Conservation (phyloP, 306 rosid species). For the Fragaria nilgerrensis region DNA sequence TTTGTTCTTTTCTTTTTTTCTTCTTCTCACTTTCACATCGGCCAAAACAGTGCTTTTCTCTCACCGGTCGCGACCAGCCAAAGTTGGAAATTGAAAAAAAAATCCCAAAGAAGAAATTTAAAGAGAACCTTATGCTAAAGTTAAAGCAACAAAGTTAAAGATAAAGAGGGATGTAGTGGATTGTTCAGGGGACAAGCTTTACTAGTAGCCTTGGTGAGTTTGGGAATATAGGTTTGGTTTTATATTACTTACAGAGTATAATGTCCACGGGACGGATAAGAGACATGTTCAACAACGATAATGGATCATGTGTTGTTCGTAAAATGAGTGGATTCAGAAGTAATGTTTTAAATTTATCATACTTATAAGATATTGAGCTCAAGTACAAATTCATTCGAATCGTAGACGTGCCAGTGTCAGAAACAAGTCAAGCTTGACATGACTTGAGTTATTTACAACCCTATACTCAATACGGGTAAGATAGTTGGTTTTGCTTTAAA, state of each 20-base stretch:
- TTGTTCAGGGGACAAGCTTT: neutral
- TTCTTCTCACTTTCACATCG: constrained; percentile 21
- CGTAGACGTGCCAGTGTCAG: no score
- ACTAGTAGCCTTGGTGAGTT: neutral
- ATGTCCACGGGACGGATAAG: fast-evolving
- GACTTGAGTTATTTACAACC: no score
- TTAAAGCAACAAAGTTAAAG: constrained; percentile 22
- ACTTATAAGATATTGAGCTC: no score
- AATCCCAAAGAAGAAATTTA: neutral
- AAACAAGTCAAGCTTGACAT: no score
- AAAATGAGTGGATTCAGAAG: no score
- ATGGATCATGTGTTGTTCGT: no score
- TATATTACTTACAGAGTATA: neutral
- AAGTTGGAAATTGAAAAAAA: constrained; percentile 7
- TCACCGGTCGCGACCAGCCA: constrained; percentile 20
- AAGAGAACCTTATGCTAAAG: neutral
- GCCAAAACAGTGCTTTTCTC: constrained; percentile 39
- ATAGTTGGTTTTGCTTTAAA: no score
- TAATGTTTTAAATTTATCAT: no score
- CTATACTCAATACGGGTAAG: no score
- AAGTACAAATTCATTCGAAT: no score
- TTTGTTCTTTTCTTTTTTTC: neutral
- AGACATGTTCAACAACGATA: no score
- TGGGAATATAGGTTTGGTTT: neutral
- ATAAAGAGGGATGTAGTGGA: neutral